These are phyloP conservation scores for Nidularia sp. DNA, from an alignment of 768 basidiomycete genomes.

Conservation along the genomic window DNA sequence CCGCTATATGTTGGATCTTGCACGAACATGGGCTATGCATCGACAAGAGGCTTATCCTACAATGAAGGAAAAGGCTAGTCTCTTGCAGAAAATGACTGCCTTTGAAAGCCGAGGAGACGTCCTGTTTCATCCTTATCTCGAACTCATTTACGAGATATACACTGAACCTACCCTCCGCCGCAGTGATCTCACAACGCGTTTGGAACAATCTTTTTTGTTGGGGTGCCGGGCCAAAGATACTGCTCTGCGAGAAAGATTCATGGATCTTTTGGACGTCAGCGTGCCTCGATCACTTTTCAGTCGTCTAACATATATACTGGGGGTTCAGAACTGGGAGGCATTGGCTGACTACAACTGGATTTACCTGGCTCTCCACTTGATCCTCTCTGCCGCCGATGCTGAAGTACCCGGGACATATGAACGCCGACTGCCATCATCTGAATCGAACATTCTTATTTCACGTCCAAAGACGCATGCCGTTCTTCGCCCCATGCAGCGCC, in stretches of 20 bases:
- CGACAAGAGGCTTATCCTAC: conserved; percentile 84
- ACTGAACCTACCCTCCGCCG: conserved; percentile 80
- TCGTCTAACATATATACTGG: conserved; percentile 85
- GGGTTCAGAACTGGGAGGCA: conserved; percentile 93
- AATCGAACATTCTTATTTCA: conserved; percentile 27
- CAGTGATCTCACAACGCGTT: conserved; percentile 88
- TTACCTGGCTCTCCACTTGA: conserved; percentile 81
- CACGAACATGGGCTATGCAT: conserved; percentile 86
- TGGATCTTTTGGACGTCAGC: conserved; percentile 86
- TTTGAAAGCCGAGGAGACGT: conserved; percentile 79
- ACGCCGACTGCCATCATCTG: conserved; percentile 28
- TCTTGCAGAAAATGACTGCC: conserved; percentile 83
- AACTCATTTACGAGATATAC: conserved; percentile 92
- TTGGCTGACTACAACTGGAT: conserved; percentile 94
- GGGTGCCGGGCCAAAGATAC: conserved; percentile 86
- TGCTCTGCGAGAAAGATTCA: conserved; percentile 74
- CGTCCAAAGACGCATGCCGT: conserved; percentile 49
- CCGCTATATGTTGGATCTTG: conserved; percentile 80
- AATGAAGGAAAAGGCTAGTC: conserved; percentile 90
- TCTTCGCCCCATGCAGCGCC: conserved; percentile 74
- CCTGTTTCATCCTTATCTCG: conserved; percentile 80
- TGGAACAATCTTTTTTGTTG: conserved; percentile 90
- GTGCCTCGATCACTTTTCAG: conserved; percentile 79
- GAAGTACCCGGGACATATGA: conserved; percentile 33
- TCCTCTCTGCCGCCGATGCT: conserved; percentile 62